These are phyloP conservation scores for Plenodomus tracheiphilus DNA, from an alignment of 2,329 filamentous ascomycete genomes.

Conservation along the genomic window DNA sequence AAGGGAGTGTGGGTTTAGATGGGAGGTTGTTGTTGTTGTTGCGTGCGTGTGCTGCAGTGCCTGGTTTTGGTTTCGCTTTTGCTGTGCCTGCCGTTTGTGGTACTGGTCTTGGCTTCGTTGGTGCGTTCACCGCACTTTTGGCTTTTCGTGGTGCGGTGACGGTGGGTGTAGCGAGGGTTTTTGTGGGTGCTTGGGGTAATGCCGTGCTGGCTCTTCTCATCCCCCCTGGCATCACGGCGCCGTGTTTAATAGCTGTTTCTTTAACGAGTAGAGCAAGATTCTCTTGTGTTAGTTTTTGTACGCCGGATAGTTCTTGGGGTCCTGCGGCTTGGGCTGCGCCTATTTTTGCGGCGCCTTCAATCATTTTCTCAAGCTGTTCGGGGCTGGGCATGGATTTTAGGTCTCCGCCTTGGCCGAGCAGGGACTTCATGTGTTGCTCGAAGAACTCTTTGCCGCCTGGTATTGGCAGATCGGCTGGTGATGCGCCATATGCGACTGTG, in stretches of 20 bases:
- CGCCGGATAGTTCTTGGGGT: constrained; percentile 27
- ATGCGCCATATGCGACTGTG: constrained; percentile 49
- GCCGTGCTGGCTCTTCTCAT: constrained; percentile 36
- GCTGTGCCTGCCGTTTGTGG: no score
- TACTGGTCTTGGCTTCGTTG: no score
- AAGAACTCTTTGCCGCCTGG: constrained; percentile 42
- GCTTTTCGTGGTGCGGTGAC: constrained; percentile 21
- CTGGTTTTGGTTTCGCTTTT: constrained; percentile 8
- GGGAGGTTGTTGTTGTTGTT: no score
- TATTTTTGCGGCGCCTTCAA: constrained; percentile 39
- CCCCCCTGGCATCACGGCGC: constrained; percentile 37
- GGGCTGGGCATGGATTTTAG: constrained; percentile 39
- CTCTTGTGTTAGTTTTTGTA: constrained; percentile 41
- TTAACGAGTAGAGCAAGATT: constrained; percentile 44
- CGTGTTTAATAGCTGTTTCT: constrained; percentile 43
- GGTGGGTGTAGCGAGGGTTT: constrained; percentile 22
- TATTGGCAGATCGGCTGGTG: constrained; percentile 38
- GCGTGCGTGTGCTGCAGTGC: constrained; percentile 13
- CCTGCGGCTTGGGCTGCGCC: constrained; percentile 36
- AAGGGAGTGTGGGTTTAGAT: constrained; percentile 10
- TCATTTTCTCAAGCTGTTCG: constrained; percentile 44
- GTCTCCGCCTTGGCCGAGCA: constrained; percentile 36
- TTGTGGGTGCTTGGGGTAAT: constrained; percentile 28
- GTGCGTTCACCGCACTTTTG: constrained; percentile 28
- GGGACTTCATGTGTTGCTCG: constrained; percentile 39